Evolutionary conservation across 164 flowering plant genomes (phyloP).

Genomic region (Stephania japonica): DNA sequence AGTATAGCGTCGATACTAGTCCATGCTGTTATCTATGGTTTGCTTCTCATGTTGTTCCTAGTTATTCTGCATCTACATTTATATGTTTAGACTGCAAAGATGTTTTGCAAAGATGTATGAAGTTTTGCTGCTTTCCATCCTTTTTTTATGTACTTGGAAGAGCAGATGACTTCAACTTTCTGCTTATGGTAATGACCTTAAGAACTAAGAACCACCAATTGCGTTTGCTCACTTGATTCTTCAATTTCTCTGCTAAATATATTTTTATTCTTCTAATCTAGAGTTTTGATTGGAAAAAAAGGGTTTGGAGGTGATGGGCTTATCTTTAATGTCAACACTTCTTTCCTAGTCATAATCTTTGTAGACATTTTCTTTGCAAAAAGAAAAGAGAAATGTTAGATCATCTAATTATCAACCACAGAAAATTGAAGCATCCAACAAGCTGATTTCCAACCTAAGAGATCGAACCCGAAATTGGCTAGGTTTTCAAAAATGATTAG

Average conservation of each 20-base stretch:
- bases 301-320: not conserved
- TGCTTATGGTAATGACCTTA: not conserved
- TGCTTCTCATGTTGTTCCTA: conserved; percentile 68
- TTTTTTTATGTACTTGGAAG: not conserved
- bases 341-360: not conserved
- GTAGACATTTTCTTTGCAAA: too few species aligned
- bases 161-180: not conserved
- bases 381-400: too few species aligned
- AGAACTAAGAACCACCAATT: too few species aligned
- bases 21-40: conserved; percentile 56
- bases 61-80: conserved; percentile 56
- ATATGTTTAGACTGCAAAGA: conserved; percentile 30
- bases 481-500: too few species aligned
- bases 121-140: not conserved
- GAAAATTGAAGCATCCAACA: too few species aligned
- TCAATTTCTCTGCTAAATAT: not conserved
- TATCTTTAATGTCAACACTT: not conserved
- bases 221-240: too few species aligned
- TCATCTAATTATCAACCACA: too few species aligned
- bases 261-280: not conserved
- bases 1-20: conserved; percentile 46
- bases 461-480: too few species aligned
- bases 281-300: not conserved
- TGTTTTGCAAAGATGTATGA: not conserved
- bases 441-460: too few species aligned